A percentile compares a stretch with the other conserved stretches of the same genome.
Conservation (phyloP, 129 eudicot genomes). For the Smallanthus sonchifolius region DNA sequence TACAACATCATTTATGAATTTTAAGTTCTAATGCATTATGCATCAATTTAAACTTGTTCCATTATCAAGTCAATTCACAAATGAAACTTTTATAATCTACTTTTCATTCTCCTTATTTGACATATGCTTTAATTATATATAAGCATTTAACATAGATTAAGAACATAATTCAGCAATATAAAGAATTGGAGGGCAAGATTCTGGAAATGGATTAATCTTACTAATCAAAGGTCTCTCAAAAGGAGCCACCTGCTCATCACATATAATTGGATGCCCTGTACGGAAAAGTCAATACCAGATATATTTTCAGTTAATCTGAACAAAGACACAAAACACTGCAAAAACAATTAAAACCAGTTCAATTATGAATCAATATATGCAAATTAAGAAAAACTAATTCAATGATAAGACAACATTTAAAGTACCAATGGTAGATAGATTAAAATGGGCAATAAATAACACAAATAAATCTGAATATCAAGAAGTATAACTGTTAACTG, state of each 20-base stretch:
- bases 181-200: conserved; percentile 1
- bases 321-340: not conserved
- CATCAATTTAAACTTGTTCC: too few relatives aligned
- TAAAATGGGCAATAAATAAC: not conserved
- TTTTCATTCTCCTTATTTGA: not conserved
- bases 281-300: not conserved
- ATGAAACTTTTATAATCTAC: not conserved
- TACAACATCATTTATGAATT: not conserved
- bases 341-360: not conserved
- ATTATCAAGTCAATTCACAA: not conserved
- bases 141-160: not conserved
- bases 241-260: not conserved
- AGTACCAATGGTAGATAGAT: conserved; percentile 2
- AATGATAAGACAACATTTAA: not conserved
- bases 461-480: not conserved
- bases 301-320: not conserved
- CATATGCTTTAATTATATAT: not conserved
- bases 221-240: not conserved
- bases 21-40: too few relatives aligned
- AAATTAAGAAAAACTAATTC: not conserved
- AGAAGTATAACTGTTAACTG: not conserved
- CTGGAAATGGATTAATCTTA: not conserved
- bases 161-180: not conserved
- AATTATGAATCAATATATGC: not conserved
- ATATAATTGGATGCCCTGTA: not conserved